Base-by-base conservation (phyloP, 345 rosid species). In the Populus pruinosa region DNA sequence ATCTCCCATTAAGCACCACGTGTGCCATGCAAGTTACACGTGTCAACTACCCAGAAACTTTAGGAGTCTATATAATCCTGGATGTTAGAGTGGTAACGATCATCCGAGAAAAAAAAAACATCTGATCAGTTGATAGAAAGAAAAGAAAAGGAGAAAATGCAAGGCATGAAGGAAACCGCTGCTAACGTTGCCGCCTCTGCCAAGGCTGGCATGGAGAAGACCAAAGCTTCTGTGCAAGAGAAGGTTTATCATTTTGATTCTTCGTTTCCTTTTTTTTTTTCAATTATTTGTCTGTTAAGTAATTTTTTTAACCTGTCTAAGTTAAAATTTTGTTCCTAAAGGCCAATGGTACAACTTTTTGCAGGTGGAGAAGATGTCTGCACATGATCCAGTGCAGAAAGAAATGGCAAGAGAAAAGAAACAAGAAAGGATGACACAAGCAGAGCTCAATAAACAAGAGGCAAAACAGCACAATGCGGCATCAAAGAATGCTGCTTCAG, bases 121-220 rank as follows among this genome's bases (percentile, higher is more conserved):
- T 47, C 18, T 14, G 18, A 14, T 65, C 16, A 21, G 9, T 25
- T 43, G 47, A n/a, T 11, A 35, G 41, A 72, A 4, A 53, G 25
- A 64, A 69, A 82, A 18, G 2, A 18, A 25, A 6, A 62, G 8
- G 0, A 16, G 61, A 74, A 82, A 63, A 89, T 89, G 89, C 84
- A 89, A 77, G 23, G 91, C 2, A 31, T 76, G 64, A 93, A 87
- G 82, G 94, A 93, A 84, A 78, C 87, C 16, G 93, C 87, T 25
- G 78, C 92, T 62, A 89, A 95, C 83, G 14, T 83, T 5, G 90
- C 89, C 21, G 99, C 99, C 85, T 91, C 98, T 6, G 93, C 99
- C 39, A 87, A 81, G 81, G 79, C 96, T 77, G 97, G 92, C 69
- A 77, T 86, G 91, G 98, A 91, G 79, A 95, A 93, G 79, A 83